Percentiles rank a stretch among this genome's conserved stretches.
These are phyloP conservation scores for Clavariopsis aquatica DNA, from an alignment of 495 filamentous ascomycete species.

Conservation along the genomic window DNA sequence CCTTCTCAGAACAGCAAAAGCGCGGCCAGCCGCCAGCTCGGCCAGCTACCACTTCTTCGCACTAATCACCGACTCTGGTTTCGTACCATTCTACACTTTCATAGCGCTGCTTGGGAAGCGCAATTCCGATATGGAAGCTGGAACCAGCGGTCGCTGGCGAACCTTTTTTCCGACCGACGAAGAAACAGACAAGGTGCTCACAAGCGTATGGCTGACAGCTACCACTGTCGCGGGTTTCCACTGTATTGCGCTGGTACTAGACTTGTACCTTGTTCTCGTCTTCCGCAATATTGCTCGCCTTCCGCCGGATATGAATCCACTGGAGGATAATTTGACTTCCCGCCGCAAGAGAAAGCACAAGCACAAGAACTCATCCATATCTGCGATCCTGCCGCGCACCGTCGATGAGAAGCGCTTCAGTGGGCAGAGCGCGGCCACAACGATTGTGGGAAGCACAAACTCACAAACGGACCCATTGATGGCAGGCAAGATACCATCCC, in stretches of 20 bases:
- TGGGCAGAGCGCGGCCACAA: constrained; percentile 50
- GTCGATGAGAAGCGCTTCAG: constrained; percentile 49
- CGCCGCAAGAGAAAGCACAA: constrained; percentile 61
- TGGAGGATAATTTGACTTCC: constrained; percentile 82
- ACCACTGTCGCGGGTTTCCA: constrained; percentile 66
- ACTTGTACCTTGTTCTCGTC: constrained; percentile 67
- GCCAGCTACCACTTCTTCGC: constrained; percentile 85
- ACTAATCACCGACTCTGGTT: constrained; percentile 64
- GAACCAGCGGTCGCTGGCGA: constrained; percentile 58
- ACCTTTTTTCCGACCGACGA: constrained; percentile 58
- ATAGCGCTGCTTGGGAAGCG: constrained; percentile 59
- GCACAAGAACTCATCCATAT: constrained; percentile 75
- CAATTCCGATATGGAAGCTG: constrained; percentile 50
- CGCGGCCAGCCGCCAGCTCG: constrained; percentile 71
- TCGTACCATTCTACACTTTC: constrained; percentile 78
- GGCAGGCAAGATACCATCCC: constrained; percentile 37
- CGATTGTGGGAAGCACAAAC: constrained; percentile 48
- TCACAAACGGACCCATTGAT: constrained; percentile 60
- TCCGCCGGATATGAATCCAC: constrained; percentile 89
- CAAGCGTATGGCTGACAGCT: constrained; percentile 64
- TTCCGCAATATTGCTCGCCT: constrained; percentile 78
- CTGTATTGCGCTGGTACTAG: constrained; percentile 65
- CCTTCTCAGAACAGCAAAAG: constrained; percentile 64
- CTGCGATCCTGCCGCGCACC: constrained; percentile 57
- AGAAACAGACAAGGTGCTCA: constrained; percentile 57